Base-by-base conservation (phyloP, 257 asterid species). In the Nicotiana otophora region DNA sequence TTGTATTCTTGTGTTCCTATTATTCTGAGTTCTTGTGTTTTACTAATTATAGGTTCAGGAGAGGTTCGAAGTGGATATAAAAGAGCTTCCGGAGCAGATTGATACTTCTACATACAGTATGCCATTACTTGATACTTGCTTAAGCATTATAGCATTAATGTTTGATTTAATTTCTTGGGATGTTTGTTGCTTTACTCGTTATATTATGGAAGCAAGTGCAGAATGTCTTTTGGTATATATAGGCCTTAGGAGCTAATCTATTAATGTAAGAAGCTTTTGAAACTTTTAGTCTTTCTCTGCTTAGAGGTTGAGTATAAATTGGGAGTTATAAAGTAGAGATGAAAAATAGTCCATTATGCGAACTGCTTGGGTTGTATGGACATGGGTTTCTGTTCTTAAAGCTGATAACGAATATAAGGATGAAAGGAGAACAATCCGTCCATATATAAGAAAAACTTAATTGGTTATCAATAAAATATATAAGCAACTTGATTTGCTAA, bases 51-150 rank as follows among this genome's bases (percentile, higher is more conserved):
- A 95, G 98, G 98, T 95, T 84, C 98, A 93, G 84, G 93, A 92
- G 85, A 92, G 96, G 86, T 93, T 93, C 84, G 93, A 92, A 78
- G 96, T 93, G 63, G 97, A 93, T 84, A 90, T 93, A 57, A 90
- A 93, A 88, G 93, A 90, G 90, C 92, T 93, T 33, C 97, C 95
- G 2, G 97, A 92, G 86, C 97, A 93, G 88, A 92, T 93, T 60
- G 97, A 93, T 81, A 91, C 96, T 39, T 91, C 98, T 14, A 92
- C 97, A 72, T 95, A 95, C 87, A 92, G 98, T 95, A 88, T 77
- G 97, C 82, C n/a, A 42, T 64, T 60, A 34, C 11, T 15, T 28
- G 76, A 67, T 34, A 1, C 36, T 67, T 58, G 46, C 46, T 36
- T 39, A 39, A 39, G 46, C 46, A 39, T 39, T 39, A 39, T 39